phyloP scores from a whole-genome alignment of 495 filamentous ascomycete genomes.

The Penicillium roqueforti region DNA sequence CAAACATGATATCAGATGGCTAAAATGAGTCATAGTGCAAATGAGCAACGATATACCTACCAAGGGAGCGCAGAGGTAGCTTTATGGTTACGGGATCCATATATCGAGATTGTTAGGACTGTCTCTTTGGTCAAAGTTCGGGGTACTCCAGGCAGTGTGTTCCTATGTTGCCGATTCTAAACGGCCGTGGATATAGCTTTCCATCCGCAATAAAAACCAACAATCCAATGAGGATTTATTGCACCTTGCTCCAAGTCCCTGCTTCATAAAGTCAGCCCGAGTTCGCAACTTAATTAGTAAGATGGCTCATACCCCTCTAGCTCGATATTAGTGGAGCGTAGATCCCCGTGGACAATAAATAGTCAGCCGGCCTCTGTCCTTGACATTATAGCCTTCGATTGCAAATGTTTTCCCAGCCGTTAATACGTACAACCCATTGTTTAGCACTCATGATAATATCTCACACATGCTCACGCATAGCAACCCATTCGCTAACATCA shows the following conservation, averaged over 20 bases:
- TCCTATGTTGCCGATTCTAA: background rate
- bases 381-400: too few relatives aligned
- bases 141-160: background rate
- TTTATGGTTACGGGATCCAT: background rate
- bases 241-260: background rate
- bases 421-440: background rate
- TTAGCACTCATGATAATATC: background rate
- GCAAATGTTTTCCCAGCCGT: too few relatives aligned
- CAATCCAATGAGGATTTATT: background rate
- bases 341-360: background rate
- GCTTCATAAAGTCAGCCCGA: background rate
- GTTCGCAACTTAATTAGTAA: too few relatives aligned
- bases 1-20: background rate
- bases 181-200: background rate
- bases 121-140: background rate
- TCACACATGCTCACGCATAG: background rate
- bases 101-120: background rate
- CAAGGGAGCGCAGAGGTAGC: background rate
- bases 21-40: background rate
- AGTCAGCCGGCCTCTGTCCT: background rate
- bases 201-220: background rate
- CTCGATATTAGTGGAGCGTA: background rate
- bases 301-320: too few relatives aligned
- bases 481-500: background rate
- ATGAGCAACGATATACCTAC: background rate